phyloP scores from a whole-genome alignment of 352 stramenopile species.

The Albugo candida region DNA sequence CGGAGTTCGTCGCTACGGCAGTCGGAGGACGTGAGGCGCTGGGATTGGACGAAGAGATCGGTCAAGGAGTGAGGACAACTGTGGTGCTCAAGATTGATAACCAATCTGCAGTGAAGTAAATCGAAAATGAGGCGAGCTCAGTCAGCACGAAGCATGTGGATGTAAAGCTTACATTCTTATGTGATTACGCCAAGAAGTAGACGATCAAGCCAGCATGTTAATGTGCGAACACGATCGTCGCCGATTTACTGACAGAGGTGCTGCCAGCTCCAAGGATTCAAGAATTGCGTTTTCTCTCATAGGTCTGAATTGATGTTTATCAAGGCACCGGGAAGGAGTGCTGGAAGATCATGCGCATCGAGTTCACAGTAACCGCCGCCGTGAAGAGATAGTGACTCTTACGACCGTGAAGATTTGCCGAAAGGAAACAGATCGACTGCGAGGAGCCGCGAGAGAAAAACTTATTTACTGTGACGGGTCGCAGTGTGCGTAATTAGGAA shows the following conservation, averaged over 20 bases:
- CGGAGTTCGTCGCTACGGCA: not conserved
- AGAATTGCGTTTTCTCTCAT: not conserved
- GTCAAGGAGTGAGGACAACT: not conserved
- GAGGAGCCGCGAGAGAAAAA: too few relatives aligned
- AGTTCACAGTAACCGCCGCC: too few relatives aligned
- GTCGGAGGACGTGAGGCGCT: not conserved
- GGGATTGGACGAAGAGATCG: not conserved
- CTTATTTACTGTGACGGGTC: too few relatives aligned
- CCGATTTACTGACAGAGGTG: slow-evolving; percentile 7
- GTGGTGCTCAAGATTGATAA: too few relatives aligned
- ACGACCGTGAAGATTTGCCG: too few relatives aligned
- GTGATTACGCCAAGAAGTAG: not conserved
- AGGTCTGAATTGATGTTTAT: not conserved
- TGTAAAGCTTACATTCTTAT: not conserved
- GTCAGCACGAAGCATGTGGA: not conserved
- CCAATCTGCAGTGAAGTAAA: too few relatives aligned
- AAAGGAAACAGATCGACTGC: too few relatives aligned
- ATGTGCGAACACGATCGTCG: not conserved
- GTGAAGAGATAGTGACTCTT: too few relatives aligned
- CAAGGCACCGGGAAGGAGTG: too few relatives aligned
- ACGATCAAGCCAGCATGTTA: slow-evolving; percentile 2
- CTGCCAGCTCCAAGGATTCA: too few relatives aligned
- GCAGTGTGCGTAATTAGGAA: too few relatives aligned
- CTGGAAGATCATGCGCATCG: too few relatives aligned
- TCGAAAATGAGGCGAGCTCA: not conserved